Base-by-base conservation (phyloP, 768 basidiomycete genomes). In the Collybia sordida region DNA sequence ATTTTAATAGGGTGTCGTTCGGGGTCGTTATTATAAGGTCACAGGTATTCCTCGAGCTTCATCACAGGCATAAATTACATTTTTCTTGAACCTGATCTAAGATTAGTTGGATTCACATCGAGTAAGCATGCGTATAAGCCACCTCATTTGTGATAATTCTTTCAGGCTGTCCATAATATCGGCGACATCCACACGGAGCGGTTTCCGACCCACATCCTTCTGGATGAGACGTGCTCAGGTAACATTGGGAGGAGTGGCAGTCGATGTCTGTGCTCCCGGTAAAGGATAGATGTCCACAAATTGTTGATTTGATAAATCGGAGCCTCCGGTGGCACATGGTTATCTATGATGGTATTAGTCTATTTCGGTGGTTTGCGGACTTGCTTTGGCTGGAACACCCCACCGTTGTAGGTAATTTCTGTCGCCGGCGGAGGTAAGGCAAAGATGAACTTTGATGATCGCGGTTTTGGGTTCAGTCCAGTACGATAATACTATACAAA, bases 261-360 rank as follows among this genome's bases (percentile, higher is more conserved):
- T 89, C 88, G 47, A 82, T 72, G 48, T 64, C 61, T 51, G 62
- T 68, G 28, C 75, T 70, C 12, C 68, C 61, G 34, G 60, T 66
- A 59, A 75, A 80, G 12, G 71, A 70, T 58, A 76, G 67, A 63
- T 87, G 85, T n/a, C 71, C 71, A 69, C 87, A 88, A n/a, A 35
- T 64, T 25, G 59, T 63, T 55, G 72, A 77, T 59, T 70, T 75
- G 49, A 63, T 66, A 64, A 86, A 79, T 56, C 67, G 72, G 59
- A 88, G 77, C 45, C 69, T 72, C 55, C 83, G 78, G 64, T 82
- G 79, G 71, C 86, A 89, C 86, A 89, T 88, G 57, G 62, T 31
- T 54, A 59, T 25, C 50, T 57, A 34, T 28, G 47, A 38, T 41
- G 52, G 45, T 46, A 27, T 35, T 49, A 39, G 23, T 58, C 56